Base-by-base conservation (phyloP, 75 land plant species). In the Cunninghamia lanceolata region DNA sequence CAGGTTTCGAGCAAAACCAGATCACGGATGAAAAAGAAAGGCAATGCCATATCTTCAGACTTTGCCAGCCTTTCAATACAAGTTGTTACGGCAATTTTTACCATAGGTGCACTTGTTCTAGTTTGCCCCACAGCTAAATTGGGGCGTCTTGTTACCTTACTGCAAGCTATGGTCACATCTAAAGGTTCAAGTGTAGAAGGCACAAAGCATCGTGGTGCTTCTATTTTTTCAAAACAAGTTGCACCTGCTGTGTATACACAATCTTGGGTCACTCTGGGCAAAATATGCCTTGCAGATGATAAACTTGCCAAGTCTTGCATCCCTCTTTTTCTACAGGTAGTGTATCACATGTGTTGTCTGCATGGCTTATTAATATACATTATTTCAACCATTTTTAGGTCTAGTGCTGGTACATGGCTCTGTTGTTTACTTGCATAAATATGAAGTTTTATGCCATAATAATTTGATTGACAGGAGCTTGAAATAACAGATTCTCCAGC, bases 261-360 rank as follows among this genome's bases (percentile, higher is more conserved):
- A 83, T 89, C 96, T 14, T 97, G 99, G 99, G 87, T 95, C 42
- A 91, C 99, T 16, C 87, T 97, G 91, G 96, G 95, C 35, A 97
- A 97, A 85, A 86, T 97, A 30, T 97, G 99, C 85, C 92, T 97
- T 32, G 97, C 94, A 36, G 96, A 97, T 89, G 94, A 89, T 21
- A 90, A 92, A 66, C 89, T 92, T 84, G 97, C 99, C 63, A 97
- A 97, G 89, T 88, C 87, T 25, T 95, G 92, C 87, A 93, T 94
- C 40, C 99, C 99, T 78, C 90, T 97, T 1, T 97, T 97, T 88
- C 89, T 95, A 46, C 96, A 95, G 99, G 99, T 95, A 59, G 75
- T 73, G 76, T 16, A 34, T 86, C 47, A 10, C 28, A 17, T 83
- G 34, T 5, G n/a, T 36, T 45, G 28, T 50, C 9, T 84, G 39